Base-by-base conservation (phyloP, 352 stramenopile species). In the Phytopythium chamaehyphon region DNA sequence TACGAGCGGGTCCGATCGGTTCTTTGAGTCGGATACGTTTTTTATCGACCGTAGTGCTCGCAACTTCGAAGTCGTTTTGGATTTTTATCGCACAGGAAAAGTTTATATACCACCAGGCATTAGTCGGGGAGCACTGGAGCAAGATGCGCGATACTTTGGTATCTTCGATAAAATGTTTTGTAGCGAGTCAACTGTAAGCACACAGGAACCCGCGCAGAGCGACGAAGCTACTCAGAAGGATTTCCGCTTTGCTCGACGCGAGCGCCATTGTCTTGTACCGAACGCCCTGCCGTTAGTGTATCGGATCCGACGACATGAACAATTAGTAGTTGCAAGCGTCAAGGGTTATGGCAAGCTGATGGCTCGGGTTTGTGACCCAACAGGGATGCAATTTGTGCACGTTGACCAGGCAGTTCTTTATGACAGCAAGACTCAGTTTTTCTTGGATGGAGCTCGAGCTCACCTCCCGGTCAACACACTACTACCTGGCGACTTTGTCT, bases 31-130 rank as follows among this genome's bases (percentile, higher is more conserved):
- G 21, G 63, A 74, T 19, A 76, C 75, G 9, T 83, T 85, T 57
- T 89, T 79, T 40, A 83, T 91, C 35, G 77, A 91, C 49, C 73
- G 81, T 28, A 91, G 87, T 47, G 75, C 81, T 18, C 64, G 73
- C 35, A 66, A 86, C 40, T 91, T 91, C 51, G 73, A 83, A 37
- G 62, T 83, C 53, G 74, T 91, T 23, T 59, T 91, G 19, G 81
- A 91, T 49, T 91, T 75, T 75, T 91, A 91, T 51, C 73, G 77
- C 26, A 86, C 74, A 2, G 75, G 66, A 0, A 80, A 70, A 33
- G 61, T 73, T 10, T 51, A 73, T n/a, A 48, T 59, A 3, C 79
- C 71, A 26, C 56, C 61, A 2, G 69, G 74, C 33, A 57, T 88
- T 0, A 53, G 74, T n/a, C 62, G 79, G 36, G 56, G 67, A 40